Base-by-base conservation (phyloP, 495 filamentous ascomycete genomes). In the Aspergillus baeticus region DNA sequence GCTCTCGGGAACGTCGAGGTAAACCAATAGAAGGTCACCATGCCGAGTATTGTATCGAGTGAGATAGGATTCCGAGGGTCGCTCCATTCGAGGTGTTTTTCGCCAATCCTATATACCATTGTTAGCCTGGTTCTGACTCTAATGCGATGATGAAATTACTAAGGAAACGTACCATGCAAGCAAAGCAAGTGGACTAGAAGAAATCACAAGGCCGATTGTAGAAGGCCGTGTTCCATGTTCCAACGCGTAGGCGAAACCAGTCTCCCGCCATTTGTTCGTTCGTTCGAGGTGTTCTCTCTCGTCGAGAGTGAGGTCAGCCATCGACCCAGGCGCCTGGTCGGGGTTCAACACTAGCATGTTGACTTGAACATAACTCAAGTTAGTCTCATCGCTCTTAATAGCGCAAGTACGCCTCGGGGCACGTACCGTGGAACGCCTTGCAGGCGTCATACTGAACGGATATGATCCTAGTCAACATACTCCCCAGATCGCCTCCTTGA, bases 401-500 rank as follows among this genome's bases (percentile, higher is more conserved):
- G n/a, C n/a, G n/a, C n/a, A n/a, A n/a, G n/a, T n/a, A n/a, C n/a
- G n/a, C n/a, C n/a, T n/a, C n/a, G n/a, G n/a, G n/a, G 26, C 26
- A 60, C 68, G 63, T 31, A 72, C 69, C 41, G 54, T 75, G 72
- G 15, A 68, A 63, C 23, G 72, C 72, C 64, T 74, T 80, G 49
- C 79, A 81, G 18, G 64, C 68, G 10, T 70, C 60, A 60, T 70
- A 64, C 2, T 68, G 56, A 4, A 68, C 71, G 1, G 68, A 71
- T 55, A 87, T 42, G 0, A 70, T 53, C 15, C 78, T 63, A 0
- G 77, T 73, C 17, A 88, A 48, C 10, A 69, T 63, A 59, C 76
- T 77, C 3, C 87, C 87, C 39, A 88, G 74, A 60, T 91, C 86
- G 13, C 87, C 87, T 1, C 87, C 87, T 58, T 87, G 83, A 0